These are phyloP conservation scores for Viola pubescens DNA, from an alignment of 441 rosid species.

Conservation along the genomic window DNA sequence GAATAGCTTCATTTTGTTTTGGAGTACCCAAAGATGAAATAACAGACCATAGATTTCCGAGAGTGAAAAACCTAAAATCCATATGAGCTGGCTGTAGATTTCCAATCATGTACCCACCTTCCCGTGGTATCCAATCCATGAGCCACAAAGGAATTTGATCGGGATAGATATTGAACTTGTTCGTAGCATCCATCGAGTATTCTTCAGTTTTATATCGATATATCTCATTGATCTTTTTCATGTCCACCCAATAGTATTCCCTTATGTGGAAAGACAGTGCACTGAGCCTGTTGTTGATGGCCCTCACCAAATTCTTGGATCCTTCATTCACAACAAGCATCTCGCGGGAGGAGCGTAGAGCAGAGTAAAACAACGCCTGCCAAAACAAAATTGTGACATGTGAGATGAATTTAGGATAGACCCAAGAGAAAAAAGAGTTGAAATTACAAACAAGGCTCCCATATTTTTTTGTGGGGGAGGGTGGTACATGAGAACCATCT, in stretches of 20 bases:
- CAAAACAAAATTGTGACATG: conserved; percentile 8
- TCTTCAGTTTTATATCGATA: conserved; percentile 92
- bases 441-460: not conserved
- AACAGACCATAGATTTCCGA: conserved; percentile 86
- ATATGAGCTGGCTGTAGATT: conserved; percentile 96
- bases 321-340: conserved; percentile 69
- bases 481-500: too few relatives aligned
- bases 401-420: conserved; percentile 5
- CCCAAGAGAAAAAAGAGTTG: not conserved
- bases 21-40: conserved; percentile 78
- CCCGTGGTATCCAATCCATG: conserved; percentile 91
- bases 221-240: conserved; percentile 77
- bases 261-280: conserved; percentile 86
- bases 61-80: conserved; percentile 95
- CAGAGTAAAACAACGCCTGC: conserved; percentile 83
- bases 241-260: conserved; percentile 93
- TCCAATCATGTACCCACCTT: conserved; percentile 70
- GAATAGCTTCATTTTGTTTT: conserved; percentile 67
- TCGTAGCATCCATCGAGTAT: conserved; percentile 78
- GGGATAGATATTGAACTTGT: conserved; percentile 93
- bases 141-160: conserved; percentile 89
- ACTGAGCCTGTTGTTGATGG: conserved; percentile 80
- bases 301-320: conserved; percentile 63
- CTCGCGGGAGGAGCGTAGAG: conserved; percentile 74
- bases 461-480: too few relatives aligned